Conservation (phyloP, 305 asterid genomes). For the Petunia hybrid region DNA sequence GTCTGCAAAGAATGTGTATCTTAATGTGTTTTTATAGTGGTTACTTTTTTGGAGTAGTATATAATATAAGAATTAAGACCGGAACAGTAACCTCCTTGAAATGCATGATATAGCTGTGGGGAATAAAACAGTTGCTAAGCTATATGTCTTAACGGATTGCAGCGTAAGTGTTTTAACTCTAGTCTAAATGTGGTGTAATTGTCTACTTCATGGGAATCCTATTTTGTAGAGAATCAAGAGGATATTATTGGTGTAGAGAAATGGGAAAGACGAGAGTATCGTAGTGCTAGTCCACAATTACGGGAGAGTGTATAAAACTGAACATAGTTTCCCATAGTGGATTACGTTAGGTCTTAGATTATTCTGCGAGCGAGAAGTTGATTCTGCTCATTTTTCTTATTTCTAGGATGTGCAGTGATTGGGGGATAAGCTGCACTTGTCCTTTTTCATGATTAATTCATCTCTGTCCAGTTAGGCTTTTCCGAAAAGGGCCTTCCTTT, state of each 20-base stretch:
- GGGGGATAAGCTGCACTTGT: not conserved
- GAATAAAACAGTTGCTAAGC: not conserved
- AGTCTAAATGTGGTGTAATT: not conserved
- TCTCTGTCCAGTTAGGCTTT: not conserved
- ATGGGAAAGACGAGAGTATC: not conserved
- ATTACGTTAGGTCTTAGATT: not conserved
- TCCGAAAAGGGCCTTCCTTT: too few species aligned
- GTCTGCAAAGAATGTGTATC: too few species aligned
- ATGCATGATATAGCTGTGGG: not conserved
- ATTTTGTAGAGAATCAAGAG: too few species aligned
- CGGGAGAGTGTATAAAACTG: not conserved
- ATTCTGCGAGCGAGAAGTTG: not conserved
- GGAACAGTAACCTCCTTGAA: not conserved
- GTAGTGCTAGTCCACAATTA: not conserved
- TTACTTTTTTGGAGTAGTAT: too few species aligned
- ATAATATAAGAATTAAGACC: not conserved
- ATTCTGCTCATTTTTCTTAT: not conserved
- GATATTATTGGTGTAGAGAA: too few species aligned
- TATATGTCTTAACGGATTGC: not conserved
- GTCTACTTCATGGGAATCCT: too few species aligned
- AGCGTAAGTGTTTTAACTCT: not conserved
- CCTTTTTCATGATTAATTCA: not conserved
- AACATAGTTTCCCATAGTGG: not conserved
- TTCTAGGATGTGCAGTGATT: too few species aligned
- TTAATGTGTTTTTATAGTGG: too few species aligned